A percentile compares a stretch with the other conserved stretches of the same genome.
These are phyloP conservation scores for Tardiomyces depauwii DNA, from an alignment of 1,139 yeast species.

Conservation along the genomic window DNA sequence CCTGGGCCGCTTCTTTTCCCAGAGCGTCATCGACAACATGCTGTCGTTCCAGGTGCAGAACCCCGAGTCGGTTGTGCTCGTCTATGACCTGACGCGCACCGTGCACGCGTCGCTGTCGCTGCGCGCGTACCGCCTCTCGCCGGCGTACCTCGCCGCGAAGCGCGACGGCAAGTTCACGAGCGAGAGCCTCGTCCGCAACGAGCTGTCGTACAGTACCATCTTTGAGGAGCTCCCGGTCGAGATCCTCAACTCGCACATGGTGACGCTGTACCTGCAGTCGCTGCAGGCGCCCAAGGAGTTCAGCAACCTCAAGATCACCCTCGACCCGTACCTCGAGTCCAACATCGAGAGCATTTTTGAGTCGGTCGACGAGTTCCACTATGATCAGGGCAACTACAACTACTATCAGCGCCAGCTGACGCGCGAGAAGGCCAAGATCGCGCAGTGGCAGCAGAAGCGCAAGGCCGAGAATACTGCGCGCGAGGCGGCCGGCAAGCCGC, in stretches of 20 bases:
- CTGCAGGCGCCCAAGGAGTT: constrained; percentile 16
- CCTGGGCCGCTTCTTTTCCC: constrained; percentile 60
- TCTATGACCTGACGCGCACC: constrained; percentile 66
- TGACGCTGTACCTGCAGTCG: constrained; percentile 31
- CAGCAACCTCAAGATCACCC: constrained; percentile 30
- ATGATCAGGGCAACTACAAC: constrained; percentile 73
- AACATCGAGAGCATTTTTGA: constrained; percentile 61
- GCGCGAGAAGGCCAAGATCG: constrained; percentile 59
- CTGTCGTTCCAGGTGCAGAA: constrained; percentile 51
- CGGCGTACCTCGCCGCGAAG: constrained; percentile 47
- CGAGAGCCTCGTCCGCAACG: constrained; percentile 48
- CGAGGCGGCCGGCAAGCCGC: constrained; percentile 43
- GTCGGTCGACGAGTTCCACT: constrained; percentile 67
- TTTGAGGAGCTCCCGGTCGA: constrained; percentile 63
- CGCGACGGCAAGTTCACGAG: constrained; percentile 45
- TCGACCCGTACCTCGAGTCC: constrained; percentile 31
- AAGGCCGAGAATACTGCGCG: constrained; percentile 57
- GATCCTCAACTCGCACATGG: constrained; percentile 49
- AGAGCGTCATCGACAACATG: constrained; percentile 54
- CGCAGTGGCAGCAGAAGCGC: constrained; percentile 67
- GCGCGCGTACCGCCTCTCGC: constrained; percentile 60
- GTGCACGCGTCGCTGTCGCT: constrained; percentile 33
- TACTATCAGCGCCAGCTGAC: constrained; percentile 64
- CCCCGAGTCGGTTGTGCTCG: constrained; percentile 55
- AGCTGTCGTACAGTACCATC: constrained; percentile 55